Evolutionary conservation across 2,329 filamentous ascomycete genomes (phyloP).

Genomic region (Epichloe gansuensis): DNA sequence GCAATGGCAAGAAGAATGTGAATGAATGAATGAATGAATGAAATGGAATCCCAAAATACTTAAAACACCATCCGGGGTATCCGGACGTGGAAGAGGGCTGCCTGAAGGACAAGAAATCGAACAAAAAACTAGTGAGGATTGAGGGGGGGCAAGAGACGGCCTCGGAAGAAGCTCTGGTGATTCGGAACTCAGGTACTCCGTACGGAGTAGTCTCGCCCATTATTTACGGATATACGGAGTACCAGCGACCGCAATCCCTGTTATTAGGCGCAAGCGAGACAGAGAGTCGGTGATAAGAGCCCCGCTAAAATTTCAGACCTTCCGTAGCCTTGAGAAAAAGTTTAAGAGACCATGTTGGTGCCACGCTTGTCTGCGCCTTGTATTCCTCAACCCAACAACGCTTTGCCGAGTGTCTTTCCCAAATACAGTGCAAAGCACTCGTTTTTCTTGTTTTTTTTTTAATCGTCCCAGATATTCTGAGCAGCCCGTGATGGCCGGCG

Average conservation of each 20-base stretch:
- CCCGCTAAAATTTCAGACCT: slow-evolving; percentile 13
- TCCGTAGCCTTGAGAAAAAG: slow-evolving; percentile 12
- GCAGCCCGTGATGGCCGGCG: slow-evolving; percentile 53
- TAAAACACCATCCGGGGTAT: slow-evolving; percentile 20
- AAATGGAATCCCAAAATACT: slow-evolving; percentile 1
- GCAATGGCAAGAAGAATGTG: slow-evolving; percentile 9
- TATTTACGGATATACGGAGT: neutral
- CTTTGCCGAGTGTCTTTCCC: neutral
- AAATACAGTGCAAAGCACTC: neutral
- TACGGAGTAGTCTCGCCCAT: no score
- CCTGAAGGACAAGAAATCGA: slow-evolving; percentile 1
- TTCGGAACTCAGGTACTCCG: no score
- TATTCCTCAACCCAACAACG: neutral
- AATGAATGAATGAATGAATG: slow-evolving; percentile 4
- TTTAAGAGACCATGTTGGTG: slow-evolving; percentile 19
- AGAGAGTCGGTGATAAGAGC: neutral
- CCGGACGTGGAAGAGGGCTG: slow-evolving; percentile 11
- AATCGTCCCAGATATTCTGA: neutral
- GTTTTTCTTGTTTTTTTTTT: neutral
- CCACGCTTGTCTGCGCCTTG: neutral
- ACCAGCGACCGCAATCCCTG: neutral
- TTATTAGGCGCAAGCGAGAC: slow-evolving; percentile 2
- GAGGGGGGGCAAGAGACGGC: slow-evolving; percentile 2
- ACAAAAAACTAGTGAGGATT: neutral
- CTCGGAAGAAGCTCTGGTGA: slow-evolving; percentile 4